These are phyloP conservation scores for Fusarium euwallaceae DNA, from an alignment of 2,329 filamentous ascomycete species.

Conservation along the genomic window DNA sequence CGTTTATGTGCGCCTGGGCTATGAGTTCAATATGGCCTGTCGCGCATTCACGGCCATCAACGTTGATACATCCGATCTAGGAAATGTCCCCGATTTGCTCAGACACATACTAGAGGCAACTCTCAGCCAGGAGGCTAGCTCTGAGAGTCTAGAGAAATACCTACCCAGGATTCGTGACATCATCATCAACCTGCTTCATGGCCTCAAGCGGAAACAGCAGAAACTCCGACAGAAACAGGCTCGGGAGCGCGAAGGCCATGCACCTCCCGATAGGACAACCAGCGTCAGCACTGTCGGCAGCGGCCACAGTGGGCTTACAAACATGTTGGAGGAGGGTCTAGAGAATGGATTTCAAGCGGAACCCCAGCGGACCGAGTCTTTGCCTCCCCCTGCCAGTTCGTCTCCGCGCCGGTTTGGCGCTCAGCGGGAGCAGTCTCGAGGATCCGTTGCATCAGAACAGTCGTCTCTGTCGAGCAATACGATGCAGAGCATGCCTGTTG, in stretches of 20 bases:
- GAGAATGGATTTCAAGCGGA: slow-evolving; percentile 65
- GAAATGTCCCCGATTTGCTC: slow-evolving; percentile 92
- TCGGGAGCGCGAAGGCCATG: slow-evolving; percentile 65
- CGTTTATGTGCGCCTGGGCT: slow-evolving; percentile 96
- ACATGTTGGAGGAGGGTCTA: slow-evolving; percentile 70
- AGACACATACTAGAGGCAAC: slow-evolving; percentile 95
- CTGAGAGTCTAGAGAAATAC: slow-evolving; percentile 93
- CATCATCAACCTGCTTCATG: slow-evolving; percentile 96
- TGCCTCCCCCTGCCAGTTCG: slow-evolving; percentile 47
- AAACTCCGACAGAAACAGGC: slow-evolving; percentile 77
- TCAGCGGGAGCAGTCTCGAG: slow-evolving; percentile 65
- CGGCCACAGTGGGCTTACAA: slow-evolving; percentile 67
- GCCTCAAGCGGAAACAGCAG: slow-evolving; percentile 96
- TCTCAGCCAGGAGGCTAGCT: slow-evolving; percentile 94
- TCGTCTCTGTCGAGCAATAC: slow-evolving; percentile 80
- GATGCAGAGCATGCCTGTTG: slow-evolving; percentile 81
- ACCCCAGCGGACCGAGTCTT: slow-evolving; percentile 49
- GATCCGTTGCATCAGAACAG: slow-evolving; percentile 67
- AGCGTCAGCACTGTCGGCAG: slow-evolving; percentile 72
- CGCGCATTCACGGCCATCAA: slow-evolving; percentile 97
- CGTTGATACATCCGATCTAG: slow-evolving; percentile 93
- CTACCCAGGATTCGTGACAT: slow-evolving; percentile 96
- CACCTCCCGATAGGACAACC: slow-evolving; percentile 63
- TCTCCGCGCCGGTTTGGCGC: slow-evolving; percentile 64
- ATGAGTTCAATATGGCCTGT: slow-evolving; percentile 99